Conservation (phyloP, 148 eudicot genomes). For the Persicaria tinctoria region DNA sequence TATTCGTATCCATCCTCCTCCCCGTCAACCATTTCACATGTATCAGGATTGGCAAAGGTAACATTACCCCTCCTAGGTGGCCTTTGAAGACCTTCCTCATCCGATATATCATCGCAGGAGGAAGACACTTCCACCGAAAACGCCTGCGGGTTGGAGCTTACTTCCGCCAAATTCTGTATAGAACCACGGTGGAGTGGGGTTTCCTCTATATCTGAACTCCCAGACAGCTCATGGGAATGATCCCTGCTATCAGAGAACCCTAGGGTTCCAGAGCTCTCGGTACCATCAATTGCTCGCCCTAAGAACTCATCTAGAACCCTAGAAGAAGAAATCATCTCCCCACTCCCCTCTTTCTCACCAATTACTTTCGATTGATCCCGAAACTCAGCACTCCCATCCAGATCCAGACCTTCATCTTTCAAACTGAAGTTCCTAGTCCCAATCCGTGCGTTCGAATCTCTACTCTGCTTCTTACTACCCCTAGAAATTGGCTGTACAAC, state of each 20-base stretch:
- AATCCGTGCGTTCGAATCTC: conserved; percentile 40
- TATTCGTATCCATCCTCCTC: conserved; percentile 30
- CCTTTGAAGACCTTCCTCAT: conserved; percentile 27
- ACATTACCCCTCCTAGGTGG: conserved; percentile 46
- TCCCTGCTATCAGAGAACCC: conserved; percentile 65
- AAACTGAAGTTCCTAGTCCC: conserved; percentile 55
- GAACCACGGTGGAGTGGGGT: conserved; percentile 38
- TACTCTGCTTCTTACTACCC: conserved; percentile 31
- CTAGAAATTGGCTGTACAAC: conserved; percentile 67
- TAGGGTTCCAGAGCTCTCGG: conserved; percentile 64
- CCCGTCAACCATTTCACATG: conserved; percentile 41
- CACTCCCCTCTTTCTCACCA: conserved; percentile 17
- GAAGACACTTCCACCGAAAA: conserved; percentile 75
- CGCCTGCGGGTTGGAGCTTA: conserved; percentile 58
- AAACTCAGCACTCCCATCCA: conserved; percentile 31
- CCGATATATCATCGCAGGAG: conserved; percentile 47
- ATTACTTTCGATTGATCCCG: conserved; percentile 38
- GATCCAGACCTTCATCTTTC: conserved; percentile 38
- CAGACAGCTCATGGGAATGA: conserved; percentile 62
- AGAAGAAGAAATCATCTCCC: conserved; percentile 27
- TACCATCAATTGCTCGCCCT: conserved; percentile 43
- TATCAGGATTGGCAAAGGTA: conserved; percentile 62
- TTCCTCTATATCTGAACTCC: conserved; percentile 36
- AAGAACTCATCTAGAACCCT: conserved; percentile 48
- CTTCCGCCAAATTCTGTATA: conserved; percentile 47